Base-by-base conservation (phyloP, 352 stramenopile genomes). In the Phytophthora vignae region DNA sequence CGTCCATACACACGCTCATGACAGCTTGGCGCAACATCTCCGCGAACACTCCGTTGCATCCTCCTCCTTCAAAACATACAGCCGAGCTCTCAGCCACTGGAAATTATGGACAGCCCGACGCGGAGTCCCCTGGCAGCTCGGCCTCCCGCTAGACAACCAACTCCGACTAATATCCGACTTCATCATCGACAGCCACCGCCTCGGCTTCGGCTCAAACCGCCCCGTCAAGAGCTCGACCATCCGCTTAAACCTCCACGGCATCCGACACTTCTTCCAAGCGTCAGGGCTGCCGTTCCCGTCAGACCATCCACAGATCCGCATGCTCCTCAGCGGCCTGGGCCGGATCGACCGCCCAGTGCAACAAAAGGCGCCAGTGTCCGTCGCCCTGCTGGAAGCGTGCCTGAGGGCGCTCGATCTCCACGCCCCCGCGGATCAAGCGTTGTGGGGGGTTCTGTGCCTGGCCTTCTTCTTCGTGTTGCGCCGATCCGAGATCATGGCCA, bases 401-500 rank as follows among this genome's bases (percentile, higher is more conserved):
- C 1, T 21, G n/a, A 1, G 5, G 2, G 12, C 15, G 1, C 53
- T 58, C 21, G 14, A 50, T 29, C 40, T 63, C 19, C 22, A 54
- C 36, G 38, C 49, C 31, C 42, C 62, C 8, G 25, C 42, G 2
- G 54, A 56, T 25, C 62, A 57, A 49, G 54, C 54, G 15, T 25
- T 61, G 1, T 63, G 53, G 44, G 63, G 52, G 55, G 55, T 42
- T 42, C 36, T 42, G 36, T 42, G 55, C 49, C 22, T 70, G 55
- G 21, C 46, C 4, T 70, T 70, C 36, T 71, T 71, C 19, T 65
- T 71, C 55, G 15, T 71, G 2, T 36, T 65, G 4, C 22, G 48
- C 1, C 64, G 55, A 0, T 71, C 55, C 6, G 64, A 71, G 9
- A 60, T 71, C 25, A 56, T 60, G 22, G 64, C 64, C 12, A 59